These are phyloP conservation scores for Allium cepa DNA, from an alignment of 106 monocot genomes.

Conservation along the genomic window DNA sequence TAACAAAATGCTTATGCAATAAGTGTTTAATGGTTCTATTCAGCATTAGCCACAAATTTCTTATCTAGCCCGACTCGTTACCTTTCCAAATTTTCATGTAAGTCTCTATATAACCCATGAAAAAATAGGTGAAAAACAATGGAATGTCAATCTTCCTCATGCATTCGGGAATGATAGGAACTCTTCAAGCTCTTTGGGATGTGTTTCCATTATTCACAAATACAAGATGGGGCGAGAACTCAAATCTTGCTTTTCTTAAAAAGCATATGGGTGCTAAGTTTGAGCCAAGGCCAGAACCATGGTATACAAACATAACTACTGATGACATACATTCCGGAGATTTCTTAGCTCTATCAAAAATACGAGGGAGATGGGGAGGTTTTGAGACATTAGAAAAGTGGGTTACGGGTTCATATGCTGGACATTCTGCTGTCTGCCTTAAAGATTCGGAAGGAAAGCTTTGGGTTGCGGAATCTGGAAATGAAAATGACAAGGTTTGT, in stretches of 20 bases:
- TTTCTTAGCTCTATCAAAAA: constrained; percentile 80
- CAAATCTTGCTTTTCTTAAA: constrained; percentile 77
- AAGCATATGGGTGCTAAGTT: constrained; percentile 92
- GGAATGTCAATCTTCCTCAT: constrained; percentile 76
- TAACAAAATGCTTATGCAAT: too few species aligned
- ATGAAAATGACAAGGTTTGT: constrained; percentile 82
- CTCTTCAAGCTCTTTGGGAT: constrained; percentile 84
- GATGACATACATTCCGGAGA: constrained; percentile 93
- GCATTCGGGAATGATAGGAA: constrained; percentile 87
- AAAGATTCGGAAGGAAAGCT: constrained; percentile 91
- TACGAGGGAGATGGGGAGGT: constrained; percentile 94
- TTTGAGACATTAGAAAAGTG: constrained; percentile 97
- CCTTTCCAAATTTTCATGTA: background rate
- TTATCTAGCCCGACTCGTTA: background rate
- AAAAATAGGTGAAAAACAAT: constrained; percentile 57
- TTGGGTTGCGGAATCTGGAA: constrained; percentile 94
- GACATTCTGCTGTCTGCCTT: constrained; percentile 77
- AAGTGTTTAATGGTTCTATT: too few species aligned
- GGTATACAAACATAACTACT: constrained; percentile 66
- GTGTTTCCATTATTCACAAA: constrained; percentile 88
- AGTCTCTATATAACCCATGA: constrained; percentile 5
- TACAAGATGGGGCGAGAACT: constrained; percentile 75
- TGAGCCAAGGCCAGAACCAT: constrained; percentile 68
- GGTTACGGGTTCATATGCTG: constrained; percentile 93
- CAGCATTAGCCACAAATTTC: too few species aligned